phyloP scores from a whole-genome alignment of 2,329 filamentous ascomycete genomes.

The Botrytis medusae region DNA sequence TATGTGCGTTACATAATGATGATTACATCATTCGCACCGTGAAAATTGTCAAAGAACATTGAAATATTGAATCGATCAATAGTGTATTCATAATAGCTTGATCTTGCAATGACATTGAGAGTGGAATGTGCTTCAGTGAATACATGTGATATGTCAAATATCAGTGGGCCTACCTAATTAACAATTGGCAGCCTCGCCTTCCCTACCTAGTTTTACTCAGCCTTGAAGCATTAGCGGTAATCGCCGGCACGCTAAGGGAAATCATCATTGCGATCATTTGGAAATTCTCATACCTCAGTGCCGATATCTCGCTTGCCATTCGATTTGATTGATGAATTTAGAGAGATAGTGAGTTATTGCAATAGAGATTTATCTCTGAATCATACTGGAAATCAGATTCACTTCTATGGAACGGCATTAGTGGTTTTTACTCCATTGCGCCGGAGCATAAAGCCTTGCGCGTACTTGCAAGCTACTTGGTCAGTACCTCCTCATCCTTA shows the following conservation, averaged over 20 bases:
- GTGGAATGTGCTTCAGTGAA: neutral
- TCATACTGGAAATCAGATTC: constrained; percentile 12
- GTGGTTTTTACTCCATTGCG: constrained; percentile 21
- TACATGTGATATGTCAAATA: neutral
- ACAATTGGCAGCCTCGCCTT: constrained; percentile 5
- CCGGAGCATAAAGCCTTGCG: constrained; percentile 23
- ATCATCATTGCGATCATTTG: constrained; percentile 24
- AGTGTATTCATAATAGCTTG: neutral
- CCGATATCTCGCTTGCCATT: neutral
- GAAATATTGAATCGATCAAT: neutral
- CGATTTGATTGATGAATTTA: neutral
- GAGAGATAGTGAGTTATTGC: neutral
- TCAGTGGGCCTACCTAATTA: neutral
- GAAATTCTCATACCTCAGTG: constrained; percentile 20
- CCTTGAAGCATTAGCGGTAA: constrained; percentile 15
- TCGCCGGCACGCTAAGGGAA: constrained; percentile 21
- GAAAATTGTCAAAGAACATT: neutral
- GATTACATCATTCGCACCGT: neutral
- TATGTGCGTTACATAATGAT: neutral
- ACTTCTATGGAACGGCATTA: constrained; percentile 22
- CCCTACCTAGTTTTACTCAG: neutral
- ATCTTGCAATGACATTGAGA: neutral
- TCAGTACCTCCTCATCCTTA: constrained; percentile 11
- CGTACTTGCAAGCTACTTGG: constrained; percentile 20
- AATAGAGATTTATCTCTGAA: neutral